Evolutionary conservation across 441 rosid species (phyloP), one percentile per base, ranked within the genome.

Genomic region (Arabidopsis hybrid): DNA sequence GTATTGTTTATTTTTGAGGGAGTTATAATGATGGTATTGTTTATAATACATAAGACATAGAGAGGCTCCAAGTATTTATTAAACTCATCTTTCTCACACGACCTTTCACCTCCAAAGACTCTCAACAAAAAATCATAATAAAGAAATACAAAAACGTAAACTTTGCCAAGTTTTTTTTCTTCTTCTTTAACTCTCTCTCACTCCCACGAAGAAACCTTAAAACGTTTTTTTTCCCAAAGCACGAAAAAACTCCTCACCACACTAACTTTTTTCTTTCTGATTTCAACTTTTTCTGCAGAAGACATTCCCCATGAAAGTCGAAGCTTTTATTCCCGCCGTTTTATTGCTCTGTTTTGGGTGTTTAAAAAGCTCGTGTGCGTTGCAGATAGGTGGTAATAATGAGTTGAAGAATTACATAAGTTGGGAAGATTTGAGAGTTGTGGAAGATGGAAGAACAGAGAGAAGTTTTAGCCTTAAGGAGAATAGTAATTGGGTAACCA

Each of bases 401-500:
- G 71, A 76, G 71, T 52, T 7, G 71, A 81, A 26, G 68, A 73
- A 34, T 53, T 85, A 74, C 65, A 89, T 94, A 57, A 83, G 87
- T 43, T 94, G 97, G 99, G 95, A 86, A 78, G 99, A 91, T 16
- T 26, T 90, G 81, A 84, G 71, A 60, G 77, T 91, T 75, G 83
- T 83, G 63, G 77, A 67, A 64, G 72, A 69, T 14, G 66, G 47
- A 42, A 52, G 51, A n/a, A 53, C 70, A 52, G 47, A 60, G 14
- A 66, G 1, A 12, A 60, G 65, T 60, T 67, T 7, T 6, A 66
- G 32, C 53, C 9, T 38, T 52, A 71, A 43, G 35, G 67, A 8
- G 60, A 40, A 34, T 6, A 14, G 4, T 35, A 50, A 45, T n/a
- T 52, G 40, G 72, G 0, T 76, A 77, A 78, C 46, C 45, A 14